phyloP scores from a whole-genome alignment of 2,329 filamentous ascomycete genomes.

The Calonectria pseudoturangicola region DNA sequence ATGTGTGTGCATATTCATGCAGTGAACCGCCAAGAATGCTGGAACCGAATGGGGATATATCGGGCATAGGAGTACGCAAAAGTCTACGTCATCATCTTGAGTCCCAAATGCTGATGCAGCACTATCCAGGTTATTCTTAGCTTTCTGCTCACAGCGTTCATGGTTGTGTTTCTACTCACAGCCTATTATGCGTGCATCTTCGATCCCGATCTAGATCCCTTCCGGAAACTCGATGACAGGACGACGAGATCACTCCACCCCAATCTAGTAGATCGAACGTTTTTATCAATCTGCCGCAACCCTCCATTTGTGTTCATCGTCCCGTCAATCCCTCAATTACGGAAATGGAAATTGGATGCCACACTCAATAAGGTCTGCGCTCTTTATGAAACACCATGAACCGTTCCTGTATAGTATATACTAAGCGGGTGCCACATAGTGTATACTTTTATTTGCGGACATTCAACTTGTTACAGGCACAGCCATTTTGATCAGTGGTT shows the following conservation, averaged over 20 bases:
- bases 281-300: conserved; percentile 13
- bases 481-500: conserved; percentile 6
- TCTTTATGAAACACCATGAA: not conserved
- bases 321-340: conserved; percentile 1
- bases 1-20: conserved; percentile 24
- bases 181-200: conserved; percentile 5
- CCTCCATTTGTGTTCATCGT: not conserved
- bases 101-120: not conserved
- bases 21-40: conserved; percentile 16
- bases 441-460: conserved; percentile 15
- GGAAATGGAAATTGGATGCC: conserved; percentile 4
- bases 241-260: not conserved
- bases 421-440: conserved; percentile 6
- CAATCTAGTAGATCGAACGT: conserved; percentile 4
- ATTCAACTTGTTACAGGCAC: conserved; percentile 23
- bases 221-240: not conserved
- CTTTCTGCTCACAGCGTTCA: conserved; percentile 6
- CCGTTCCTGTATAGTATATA: conserved; percentile 15
- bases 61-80: conserved; percentile 14
- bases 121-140: not conserved
- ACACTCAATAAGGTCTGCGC: not conserved
- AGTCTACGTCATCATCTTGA: not conserved
- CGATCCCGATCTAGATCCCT: conserved; percentile 14
- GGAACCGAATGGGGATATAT: conserved; percentile 20
- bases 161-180: conserved; percentile 8